phyloP scores from a whole-genome alignment of 345 rosid species.

The Boechera divaricarpa region DNA sequence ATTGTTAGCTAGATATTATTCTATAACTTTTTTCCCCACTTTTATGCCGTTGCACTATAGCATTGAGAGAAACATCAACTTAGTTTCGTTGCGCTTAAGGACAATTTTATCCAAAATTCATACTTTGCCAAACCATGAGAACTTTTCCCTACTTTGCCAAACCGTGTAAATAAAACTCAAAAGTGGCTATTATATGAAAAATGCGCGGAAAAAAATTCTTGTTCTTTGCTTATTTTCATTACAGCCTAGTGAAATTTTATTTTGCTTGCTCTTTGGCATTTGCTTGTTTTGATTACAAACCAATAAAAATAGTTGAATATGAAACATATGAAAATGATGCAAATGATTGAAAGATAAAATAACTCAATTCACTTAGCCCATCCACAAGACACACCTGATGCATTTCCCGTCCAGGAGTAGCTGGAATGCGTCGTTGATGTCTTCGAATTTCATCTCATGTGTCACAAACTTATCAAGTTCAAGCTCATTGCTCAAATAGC shows the following conservation, averaged over 20 bases:
- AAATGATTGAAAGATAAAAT: background rate
- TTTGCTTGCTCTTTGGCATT: background rate
- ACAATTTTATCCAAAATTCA: too few relatives aligned
- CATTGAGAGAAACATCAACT: too few relatives aligned
- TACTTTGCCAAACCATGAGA: too few relatives aligned
- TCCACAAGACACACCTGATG: conserved; percentile 82
- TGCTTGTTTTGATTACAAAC: conserved; percentile 13
- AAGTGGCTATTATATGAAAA: too few relatives aligned
- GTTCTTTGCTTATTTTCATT: background rate
- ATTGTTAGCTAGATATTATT: too few relatives aligned
- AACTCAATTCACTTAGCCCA: conserved; percentile 49
- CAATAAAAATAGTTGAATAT: background rate
- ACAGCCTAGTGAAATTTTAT: background rate
- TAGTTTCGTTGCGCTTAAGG: too few relatives aligned
- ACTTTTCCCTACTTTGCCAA: too few relatives aligned
- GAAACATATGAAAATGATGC: conserved; percentile 5
- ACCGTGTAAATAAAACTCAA: too few relatives aligned
- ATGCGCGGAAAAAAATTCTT: too few relatives aligned
- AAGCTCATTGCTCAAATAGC: conserved; percentile 71
- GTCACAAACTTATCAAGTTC: conserved; percentile 77
- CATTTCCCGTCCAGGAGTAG: conserved; percentile 62
- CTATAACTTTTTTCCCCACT: too few relatives aligned
- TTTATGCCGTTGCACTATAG: too few relatives aligned
- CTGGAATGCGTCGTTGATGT: conserved; percentile 74
- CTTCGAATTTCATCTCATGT: conserved; percentile 73